Evolutionary conservation across 352 stramenopile genomes (phyloP).

Genomic region (Phytophthora sp.): DNA sequence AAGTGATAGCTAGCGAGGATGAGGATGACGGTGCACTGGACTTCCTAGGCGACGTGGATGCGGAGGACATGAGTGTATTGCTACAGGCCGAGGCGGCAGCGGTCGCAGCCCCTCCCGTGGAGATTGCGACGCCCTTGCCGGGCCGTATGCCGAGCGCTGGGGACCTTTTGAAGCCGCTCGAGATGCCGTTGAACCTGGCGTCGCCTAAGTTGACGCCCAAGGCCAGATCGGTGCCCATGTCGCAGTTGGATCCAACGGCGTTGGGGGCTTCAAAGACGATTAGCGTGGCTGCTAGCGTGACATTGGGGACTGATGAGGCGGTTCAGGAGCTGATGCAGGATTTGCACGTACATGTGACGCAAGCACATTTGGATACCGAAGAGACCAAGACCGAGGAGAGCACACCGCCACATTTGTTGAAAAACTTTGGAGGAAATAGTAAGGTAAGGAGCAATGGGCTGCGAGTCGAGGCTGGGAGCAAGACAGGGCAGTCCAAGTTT

Average conservation of each 20-base stretch:
- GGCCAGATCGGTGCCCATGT: conserved; percentile 19
- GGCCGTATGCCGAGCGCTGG: conserved; percentile 14
- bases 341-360: conserved; percentile 50
- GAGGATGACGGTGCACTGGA: conserved; percentile 48
- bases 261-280: conserved; percentile 1
- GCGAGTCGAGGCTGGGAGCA: conserved; percentile 3
- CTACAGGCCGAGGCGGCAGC: conserved; percentile 46
- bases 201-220: conserved; percentile 24
- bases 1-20: conserved; percentile 32
- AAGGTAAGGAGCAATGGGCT: background rate
- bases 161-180: conserved; percentile 35
- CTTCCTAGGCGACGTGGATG: conserved; percentile 61
- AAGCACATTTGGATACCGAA: conserved; percentile 32
- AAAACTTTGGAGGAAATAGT: conserved; percentile 6
- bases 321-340: conserved; percentile 62
- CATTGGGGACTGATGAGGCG: conserved; percentile 43
- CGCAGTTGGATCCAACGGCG: conserved; percentile 29
- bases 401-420: conserved; percentile 44
- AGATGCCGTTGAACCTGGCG: conserved; percentile 40
- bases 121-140: background rate
- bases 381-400: conserved; percentile 67
- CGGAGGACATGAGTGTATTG: conserved; percentile 58
- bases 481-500: conserved; percentile 18
- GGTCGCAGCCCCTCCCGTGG: background rate
- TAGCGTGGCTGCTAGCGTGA: conserved; percentile 13